phyloP scores from a whole-genome alignment of 305 asterid genomes.

The Fraxinus sp. region DNA sequence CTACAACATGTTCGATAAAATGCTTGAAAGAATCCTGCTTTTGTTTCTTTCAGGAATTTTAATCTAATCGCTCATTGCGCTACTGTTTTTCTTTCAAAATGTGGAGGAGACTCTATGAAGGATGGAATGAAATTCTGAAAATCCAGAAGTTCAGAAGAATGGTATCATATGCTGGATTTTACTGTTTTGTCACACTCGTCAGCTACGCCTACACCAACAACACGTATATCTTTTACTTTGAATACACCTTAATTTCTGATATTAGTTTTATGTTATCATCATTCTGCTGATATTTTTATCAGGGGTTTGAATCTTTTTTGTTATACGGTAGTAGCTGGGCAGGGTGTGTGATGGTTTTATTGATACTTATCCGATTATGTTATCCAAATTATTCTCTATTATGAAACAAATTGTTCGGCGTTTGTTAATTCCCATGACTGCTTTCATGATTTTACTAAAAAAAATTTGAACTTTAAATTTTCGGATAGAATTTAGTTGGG shows the following conservation, averaged over 20 bases:
- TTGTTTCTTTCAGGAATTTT: constrained; percentile 4
- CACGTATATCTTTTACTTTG: constrained; percentile 49
- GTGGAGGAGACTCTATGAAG: constrained; percentile 50
- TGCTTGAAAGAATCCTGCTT: constrained; percentile 21
- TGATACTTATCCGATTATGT: background rate
- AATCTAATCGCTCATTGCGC: background rate
- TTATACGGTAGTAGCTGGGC: background rate
- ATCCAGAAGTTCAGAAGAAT: constrained; percentile 84
- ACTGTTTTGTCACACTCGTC: constrained; percentile 54
- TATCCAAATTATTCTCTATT: background rate
- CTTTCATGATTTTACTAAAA: background rate
- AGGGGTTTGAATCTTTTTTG: background rate
- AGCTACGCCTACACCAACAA: constrained; percentile 73
- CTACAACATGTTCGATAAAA: constrained; percentile 23
- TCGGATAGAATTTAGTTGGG: constrained; percentile 12
- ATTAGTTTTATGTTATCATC: background rate
- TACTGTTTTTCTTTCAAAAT: constrained; percentile 14
- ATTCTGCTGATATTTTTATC: background rate
- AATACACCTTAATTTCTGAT: background rate
- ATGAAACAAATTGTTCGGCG: background rate
- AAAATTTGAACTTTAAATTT: background rate
- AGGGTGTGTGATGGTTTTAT: background rate
- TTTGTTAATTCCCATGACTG: background rate
- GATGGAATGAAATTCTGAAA: constrained; percentile 64
- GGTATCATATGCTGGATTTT: constrained; percentile 77